Conservation (phyloP, 148 eudicot species). For the Salicornia ramosissima region DNA sequence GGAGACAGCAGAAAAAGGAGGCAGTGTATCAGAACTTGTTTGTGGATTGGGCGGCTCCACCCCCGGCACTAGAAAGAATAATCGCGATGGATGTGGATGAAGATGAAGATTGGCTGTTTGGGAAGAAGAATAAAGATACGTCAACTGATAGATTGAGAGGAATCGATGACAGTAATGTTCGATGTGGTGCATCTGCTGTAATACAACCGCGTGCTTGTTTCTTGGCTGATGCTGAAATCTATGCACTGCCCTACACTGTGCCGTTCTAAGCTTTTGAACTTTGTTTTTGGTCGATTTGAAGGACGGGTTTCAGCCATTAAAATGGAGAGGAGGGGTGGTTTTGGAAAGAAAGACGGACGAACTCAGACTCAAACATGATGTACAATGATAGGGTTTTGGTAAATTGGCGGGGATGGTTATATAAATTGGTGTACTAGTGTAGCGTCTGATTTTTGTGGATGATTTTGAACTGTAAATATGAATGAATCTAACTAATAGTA, state of each 20-base stretch:
- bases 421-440: slow-evolving; percentile 14
- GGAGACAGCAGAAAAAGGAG: slow-evolving; percentile 22
- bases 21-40: slow-evolving; percentile 33
- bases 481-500: not conserved
- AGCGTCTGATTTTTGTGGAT: slow-evolving; percentile 7
- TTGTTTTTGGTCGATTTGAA: not conserved
- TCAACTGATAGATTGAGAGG: slow-evolving; percentile 13
- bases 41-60: slow-evolving; percentile 34
- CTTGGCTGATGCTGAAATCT: slow-evolving; percentile 42
- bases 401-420: slow-evolving; percentile 20
- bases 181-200: slow-evolving; percentile 14
- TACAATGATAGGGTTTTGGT: slow-evolving; percentile 30
- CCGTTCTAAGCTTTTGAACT: slow-evolving; percentile 41
- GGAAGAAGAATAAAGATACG: slow-evolving; percentile 21
- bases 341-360: too few species aligned
- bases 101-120: slow-evolving; percentile 55
- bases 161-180: slow-evolving; percentile 17
- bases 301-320: too few species aligned
- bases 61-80: not conserved
- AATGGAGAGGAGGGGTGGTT: not conserved
- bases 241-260: slow-evolving; percentile 58
- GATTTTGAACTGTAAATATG: slow-evolving; percentile 7
- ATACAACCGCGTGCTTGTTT: slow-evolving; percentile 43
- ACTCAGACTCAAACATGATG: slow-evolving; percentile 6
- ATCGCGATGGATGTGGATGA: slow-evolving; percentile 20